A percentile compares a stretch with the other conserved stretches of the same genome.
Evolutionary conservation across 2,329 filamentous ascomycete genomes (phyloP).

Genomic region (Neocatenulostroma microsporum): DNA sequence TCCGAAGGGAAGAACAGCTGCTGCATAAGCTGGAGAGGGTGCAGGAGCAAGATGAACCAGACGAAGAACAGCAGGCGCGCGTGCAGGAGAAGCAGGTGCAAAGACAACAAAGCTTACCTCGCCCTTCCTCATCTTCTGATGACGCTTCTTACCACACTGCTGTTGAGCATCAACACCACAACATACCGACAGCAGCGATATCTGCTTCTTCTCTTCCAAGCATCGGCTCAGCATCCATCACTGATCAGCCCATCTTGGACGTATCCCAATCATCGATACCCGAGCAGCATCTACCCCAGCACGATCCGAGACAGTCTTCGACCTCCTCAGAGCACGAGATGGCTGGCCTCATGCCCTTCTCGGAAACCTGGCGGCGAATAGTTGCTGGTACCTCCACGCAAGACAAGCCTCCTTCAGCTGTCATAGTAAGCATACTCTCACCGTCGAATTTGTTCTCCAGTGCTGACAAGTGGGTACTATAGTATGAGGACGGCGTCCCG

Average conservation of each 20-base stretch:
- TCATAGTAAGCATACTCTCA: too few relatives aligned
- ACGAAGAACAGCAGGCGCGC: too few relatives aligned
- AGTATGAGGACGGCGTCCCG: too few relatives aligned
- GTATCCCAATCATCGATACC: constrained; percentile 10
- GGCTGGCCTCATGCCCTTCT: constrained; percentile 13
- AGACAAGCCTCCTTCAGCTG: too few relatives aligned
- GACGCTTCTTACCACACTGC: too few relatives aligned
- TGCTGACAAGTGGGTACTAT: too few relatives aligned
- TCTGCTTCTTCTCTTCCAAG: constrained; percentile 2
- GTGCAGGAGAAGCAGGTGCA: too few relatives aligned
- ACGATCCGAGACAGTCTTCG: constrained; percentile 2
- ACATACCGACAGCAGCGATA: neutral
- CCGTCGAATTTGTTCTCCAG: too few relatives aligned
- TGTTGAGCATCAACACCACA: neutral
- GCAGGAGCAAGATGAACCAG: too few relatives aligned
- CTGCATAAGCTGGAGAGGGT: neutral
- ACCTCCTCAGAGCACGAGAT: too few relatives aligned
- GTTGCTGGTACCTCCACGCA: too few relatives aligned
- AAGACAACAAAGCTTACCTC: neutral
- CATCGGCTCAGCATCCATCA: constrained; percentile 12
- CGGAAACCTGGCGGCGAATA: too few relatives aligned
- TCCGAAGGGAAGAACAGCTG: neutral
- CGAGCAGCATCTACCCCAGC: constrained; percentile 5
- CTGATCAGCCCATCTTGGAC: constrained; percentile 11
- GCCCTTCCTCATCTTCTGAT: neutral